Percentiles rank a stretch among this genome's conserved stretches.
These are phyloP conservation scores for Peronosclerospora sorghi DNA, from an alignment of 352 stramenopile genomes.

Conservation along the genomic window DNA sequence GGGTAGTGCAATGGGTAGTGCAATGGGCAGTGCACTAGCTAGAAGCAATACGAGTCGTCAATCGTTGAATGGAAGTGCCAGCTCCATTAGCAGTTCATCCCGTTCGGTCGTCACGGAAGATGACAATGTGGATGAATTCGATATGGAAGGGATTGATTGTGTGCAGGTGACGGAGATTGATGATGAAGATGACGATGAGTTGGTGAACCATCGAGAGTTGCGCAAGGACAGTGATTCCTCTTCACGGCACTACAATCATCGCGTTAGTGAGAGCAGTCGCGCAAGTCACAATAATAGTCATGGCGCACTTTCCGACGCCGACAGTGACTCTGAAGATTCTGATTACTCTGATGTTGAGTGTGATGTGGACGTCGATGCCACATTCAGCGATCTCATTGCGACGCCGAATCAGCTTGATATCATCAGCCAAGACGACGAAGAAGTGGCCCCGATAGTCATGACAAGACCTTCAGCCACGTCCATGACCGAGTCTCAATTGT, in stretches of 20 bases:
- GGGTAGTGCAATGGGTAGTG: background rate
- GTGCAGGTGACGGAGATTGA: constrained; percentile 66
- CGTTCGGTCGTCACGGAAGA: constrained; percentile 27
- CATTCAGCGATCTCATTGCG: constrained; percentile 76
- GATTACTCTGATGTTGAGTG: constrained; percentile 75
- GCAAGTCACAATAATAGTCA: constrained; percentile 24
- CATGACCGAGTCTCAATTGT: constrained; percentile 17
- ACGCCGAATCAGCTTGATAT: constrained; percentile 44
- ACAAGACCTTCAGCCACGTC: constrained; percentile 15
- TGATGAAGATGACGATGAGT: constrained; percentile 62
- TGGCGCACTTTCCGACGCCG: constrained; percentile 17
- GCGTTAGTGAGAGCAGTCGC: constrained; percentile 18
- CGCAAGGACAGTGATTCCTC: constrained; percentile 27
- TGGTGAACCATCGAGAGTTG: constrained; percentile 18
- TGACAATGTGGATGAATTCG: constrained; percentile 36
- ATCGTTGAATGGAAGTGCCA: constrained; percentile 33
- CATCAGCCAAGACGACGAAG: constrained; percentile 50
- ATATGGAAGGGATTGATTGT: constrained; percentile 68
- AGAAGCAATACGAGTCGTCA: constrained; percentile 21
- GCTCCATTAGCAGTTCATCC: constrained; percentile 41
- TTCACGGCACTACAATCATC: constrained; percentile 27
- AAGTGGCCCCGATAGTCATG: constrained; percentile 37
- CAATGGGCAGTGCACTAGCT: constrained; percentile 14
- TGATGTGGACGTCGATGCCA: constrained; percentile 81
- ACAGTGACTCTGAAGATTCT: constrained; percentile 46